phyloP scores from a whole-genome alignment of 2,329 filamentous ascomycete species.

The Botrytis squamosa region DNA sequence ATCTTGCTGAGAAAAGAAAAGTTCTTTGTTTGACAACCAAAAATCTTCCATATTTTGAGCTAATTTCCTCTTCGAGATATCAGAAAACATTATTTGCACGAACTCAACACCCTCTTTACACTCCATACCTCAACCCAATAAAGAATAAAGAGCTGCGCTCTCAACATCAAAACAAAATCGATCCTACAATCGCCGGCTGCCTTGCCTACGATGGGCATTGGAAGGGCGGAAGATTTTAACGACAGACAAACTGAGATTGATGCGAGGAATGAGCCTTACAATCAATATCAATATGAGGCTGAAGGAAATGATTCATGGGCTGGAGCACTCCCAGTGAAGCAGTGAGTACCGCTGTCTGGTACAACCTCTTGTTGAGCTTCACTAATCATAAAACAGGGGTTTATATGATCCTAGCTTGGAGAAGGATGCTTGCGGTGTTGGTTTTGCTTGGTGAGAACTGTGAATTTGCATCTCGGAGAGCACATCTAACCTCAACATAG shows the following conservation, averaged over 20 bases:
- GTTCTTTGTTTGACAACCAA: conserved; percentile 13
- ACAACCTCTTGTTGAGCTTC: background rate
- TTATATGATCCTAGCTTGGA: conserved; percentile 94
- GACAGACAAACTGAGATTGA: conserved; percentile 64
- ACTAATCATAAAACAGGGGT: conserved; percentile 51
- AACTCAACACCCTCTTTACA: background rate
- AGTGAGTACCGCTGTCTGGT: conserved; percentile 50
- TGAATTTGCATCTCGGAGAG: background rate
- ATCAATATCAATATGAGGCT: conserved; percentile 81
- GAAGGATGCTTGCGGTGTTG: conserved; percentile 99
- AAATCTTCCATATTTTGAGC: conserved; percentile 1
- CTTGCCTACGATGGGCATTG: conserved; percentile 63
- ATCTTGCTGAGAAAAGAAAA: background rate
- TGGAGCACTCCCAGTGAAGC: conserved; percentile 91
- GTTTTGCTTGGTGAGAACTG: conserved; percentile 84
- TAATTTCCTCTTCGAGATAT: conserved; percentile 12
- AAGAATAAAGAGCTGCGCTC: conserved; percentile 22
- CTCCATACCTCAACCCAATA: background rate
- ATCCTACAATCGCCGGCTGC: conserved; percentile 25
- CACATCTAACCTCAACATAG: conserved; percentile 47
- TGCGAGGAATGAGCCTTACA: conserved; percentile 58
- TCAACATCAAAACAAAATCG: conserved; percentile 28
- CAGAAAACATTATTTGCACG: conserved; percentile 9
- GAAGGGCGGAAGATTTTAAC: conserved; percentile 64
- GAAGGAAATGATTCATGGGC: conserved; percentile 89